A percentile compares a stretch with the other conserved stretches of the same genome.
Evolutionary conservation across 2,329 filamentous ascomycete genomes (phyloP).

Genomic region (Elsinoe australis): DNA sequence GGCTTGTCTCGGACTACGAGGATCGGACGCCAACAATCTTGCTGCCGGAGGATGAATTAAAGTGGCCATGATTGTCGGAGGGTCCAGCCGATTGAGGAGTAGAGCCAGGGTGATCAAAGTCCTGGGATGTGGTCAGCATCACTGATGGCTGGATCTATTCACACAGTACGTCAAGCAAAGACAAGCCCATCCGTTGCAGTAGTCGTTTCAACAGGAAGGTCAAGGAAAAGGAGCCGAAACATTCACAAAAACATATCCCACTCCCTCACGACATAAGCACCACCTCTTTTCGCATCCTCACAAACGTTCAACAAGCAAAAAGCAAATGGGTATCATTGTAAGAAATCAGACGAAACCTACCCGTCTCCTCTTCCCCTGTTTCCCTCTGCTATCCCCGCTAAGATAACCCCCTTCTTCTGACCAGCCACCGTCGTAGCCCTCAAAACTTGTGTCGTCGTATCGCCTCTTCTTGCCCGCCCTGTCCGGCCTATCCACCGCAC

Average conservation of each 20-base stretch:
- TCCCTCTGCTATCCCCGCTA: slow-evolving; percentile 3
- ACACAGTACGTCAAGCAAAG: no score
- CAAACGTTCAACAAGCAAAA: no score
- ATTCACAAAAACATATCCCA: no score
- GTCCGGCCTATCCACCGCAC: slow-evolving; percentile 51
- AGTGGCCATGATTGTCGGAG: slow-evolving; percentile 8
- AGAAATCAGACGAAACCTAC: slow-evolving; percentile 14
- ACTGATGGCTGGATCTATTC: no score
- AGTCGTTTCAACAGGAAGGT: no score
- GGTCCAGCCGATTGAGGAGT: slow-evolving; percentile 3
- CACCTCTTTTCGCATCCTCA: no score
- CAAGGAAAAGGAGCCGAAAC: no score
- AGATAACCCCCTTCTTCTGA: slow-evolving; percentile 60
- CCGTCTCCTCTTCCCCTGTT: slow-evolving; percentile 11
- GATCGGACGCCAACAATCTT: slow-evolving; percentile 13
- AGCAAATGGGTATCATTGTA: slow-evolving; percentile 15
- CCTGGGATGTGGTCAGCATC: neutral
- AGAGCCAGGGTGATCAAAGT: slow-evolving; percentile 7
- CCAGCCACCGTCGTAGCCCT: slow-evolving; percentile 66
- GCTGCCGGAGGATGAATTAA: slow-evolving; percentile 12
- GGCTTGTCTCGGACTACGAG: slow-evolving; percentile 4
- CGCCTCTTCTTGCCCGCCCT: slow-evolving; percentile 64
- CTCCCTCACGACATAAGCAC: neutral
- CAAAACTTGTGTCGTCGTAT: slow-evolving; percentile 66
- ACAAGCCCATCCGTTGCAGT: no score